Evolutionary conservation across 1,139 yeast genomes (phyloP).

Genomic region (Protomyces macrosporus): DNA sequence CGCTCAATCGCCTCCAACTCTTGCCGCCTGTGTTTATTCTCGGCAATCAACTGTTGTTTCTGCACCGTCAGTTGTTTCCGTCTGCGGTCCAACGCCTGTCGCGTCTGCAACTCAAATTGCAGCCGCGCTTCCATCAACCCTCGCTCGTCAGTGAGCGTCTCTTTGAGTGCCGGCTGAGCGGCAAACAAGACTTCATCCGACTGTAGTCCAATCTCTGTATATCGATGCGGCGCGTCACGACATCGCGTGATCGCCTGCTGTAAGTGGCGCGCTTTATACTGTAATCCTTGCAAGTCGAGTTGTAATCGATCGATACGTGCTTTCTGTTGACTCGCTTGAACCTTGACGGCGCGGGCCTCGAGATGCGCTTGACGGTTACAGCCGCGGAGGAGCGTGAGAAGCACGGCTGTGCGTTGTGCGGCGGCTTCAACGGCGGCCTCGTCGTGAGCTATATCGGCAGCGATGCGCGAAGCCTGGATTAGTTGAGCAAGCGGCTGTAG

Average conservation of each 20-base stretch:
- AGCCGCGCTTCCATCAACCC: slow-evolving; percentile 37
- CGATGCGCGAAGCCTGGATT: background rate
- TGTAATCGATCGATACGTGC: slow-evolving; percentile 36
- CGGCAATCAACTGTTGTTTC: slow-evolving; percentile 33
- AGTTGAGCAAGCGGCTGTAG: background rate
- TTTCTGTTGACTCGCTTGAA: slow-evolving; percentile 33
- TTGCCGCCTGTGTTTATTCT: slow-evolving; percentile 35
- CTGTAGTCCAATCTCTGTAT: slow-evolving; percentile 36
- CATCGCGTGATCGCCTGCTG: slow-evolving; percentile 37
- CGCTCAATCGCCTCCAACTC: slow-evolving; percentile 35
- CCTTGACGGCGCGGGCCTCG: slow-evolving; percentile 29
- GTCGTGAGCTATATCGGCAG: background rate
- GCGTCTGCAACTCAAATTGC: slow-evolving; percentile 35
- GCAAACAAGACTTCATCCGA: slow-evolving; percentile 34
- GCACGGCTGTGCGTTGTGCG: background rate
- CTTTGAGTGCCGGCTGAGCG: slow-evolving; percentile 1
- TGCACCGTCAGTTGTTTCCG: slow-evolving; percentile 34
- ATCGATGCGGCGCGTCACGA: slow-evolving; percentile 35
- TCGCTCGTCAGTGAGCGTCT: slow-evolving; percentile 37
- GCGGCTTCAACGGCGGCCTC: background rate
- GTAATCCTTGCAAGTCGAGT: slow-evolving; percentile 38
- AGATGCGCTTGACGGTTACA: background rate
- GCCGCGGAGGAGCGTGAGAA: background rate
- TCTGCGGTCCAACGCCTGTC: slow-evolving; percentile 34
- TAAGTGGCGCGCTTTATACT: slow-evolving; percentile 39